Evolutionary conservation across 805 yeast genomes (phyloP), one percentile per base, ranked within the genome.

Genomic region (Clavispora phyllophila): DNA sequence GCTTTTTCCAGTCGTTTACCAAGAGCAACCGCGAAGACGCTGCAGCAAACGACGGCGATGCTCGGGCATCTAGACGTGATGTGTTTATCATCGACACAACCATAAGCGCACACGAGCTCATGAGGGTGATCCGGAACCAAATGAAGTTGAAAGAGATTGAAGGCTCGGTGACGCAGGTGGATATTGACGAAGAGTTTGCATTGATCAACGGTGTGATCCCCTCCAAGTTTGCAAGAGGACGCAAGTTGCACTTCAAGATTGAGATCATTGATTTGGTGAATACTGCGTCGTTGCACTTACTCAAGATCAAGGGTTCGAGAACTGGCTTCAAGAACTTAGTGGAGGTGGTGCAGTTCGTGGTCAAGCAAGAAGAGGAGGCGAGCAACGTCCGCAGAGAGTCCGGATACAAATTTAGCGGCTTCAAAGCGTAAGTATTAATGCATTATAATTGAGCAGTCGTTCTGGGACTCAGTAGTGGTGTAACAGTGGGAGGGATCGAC

Each of bases 141-240:
- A 56, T 76, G 41, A 68, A 66, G 47, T 56, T 75, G 53, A 73
- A 75, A 51, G 59, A 65, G 42, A 65, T 73, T 41, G 81, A 76
- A 54, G 81, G 81, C 0, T 65, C 80, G 3, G 64, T 76, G 9
- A 56, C 60, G 14, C 61, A 63, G 20, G 70, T 70, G 12, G 66
- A 65, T 2, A 60, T 73, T 29, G 73, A 68, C 43, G 74, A 71
- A 40, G 71, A 66, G 41, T 65, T 67, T 47, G 70, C 74, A 4
- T 48, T 65, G 13, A 66, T 76, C 17, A 65, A 63, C 44, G 79
- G 80, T 2, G 60, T 64, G 14, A 66, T 76, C 13, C 79, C 81
- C n/a, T 55, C 73, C 12, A 63, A 65, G 31, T 73, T 60, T 50
- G 70, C 77, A 2, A 34, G 45, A 17, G 75, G 76, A 10, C 63